Percentiles rank a stretch among this genome's conserved stretches.
Evolutionary conservation across 1,284 basidiomycete genomes (phyloP).

Genomic region (Microbotryomycetes sp.): DNA sequence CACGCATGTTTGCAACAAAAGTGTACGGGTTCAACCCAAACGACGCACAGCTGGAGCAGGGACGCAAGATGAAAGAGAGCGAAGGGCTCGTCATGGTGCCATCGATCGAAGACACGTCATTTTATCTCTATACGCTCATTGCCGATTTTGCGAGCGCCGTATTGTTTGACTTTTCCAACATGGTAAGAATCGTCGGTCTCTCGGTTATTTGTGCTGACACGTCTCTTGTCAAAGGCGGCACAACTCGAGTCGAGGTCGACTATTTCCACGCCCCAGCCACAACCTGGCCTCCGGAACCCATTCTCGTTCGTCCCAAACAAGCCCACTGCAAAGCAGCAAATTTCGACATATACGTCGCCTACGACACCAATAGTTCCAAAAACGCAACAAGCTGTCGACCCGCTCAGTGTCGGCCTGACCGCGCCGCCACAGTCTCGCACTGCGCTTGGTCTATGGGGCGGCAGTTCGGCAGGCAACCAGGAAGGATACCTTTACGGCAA

Average conservation of each 20-base stretch:
- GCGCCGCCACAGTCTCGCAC: conserved; percentile 24
- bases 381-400: conserved; percentile 17
- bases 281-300: conserved; percentile 1
- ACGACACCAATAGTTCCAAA: conserved; percentile 45
- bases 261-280: conserved; percentile 35
- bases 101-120: conserved; percentile 59
- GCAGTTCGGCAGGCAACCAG: conserved; percentile 20
- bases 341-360: conserved; percentile 47
- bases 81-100: conserved; percentile 66
- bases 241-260: conserved; percentile 33
- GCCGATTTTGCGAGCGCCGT: conserved; percentile 79
- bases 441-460: conserved; percentile 9
- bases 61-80: conserved; percentile 51
- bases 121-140: conserved; percentile 75
- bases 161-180: conserved; percentile 66
- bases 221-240: conserved; percentile 13
- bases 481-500: conserved; percentile 20
- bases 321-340: conserved; percentile 28
- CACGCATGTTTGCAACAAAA: conserved; percentile 46
- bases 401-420: conserved; percentile 14
- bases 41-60: conserved; percentile 65
- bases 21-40: conserved; percentile 61
- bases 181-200: conserved; percentile 43
- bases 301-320: conserved; percentile 17
- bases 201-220: background rate